A percentile compares a stretch with the other conserved stretches of the same genome.
phyloP scores from a whole-genome alignment of 2,329 filamentous ascomycete genomes.

The Biscogniauxia marginata region DNA sequence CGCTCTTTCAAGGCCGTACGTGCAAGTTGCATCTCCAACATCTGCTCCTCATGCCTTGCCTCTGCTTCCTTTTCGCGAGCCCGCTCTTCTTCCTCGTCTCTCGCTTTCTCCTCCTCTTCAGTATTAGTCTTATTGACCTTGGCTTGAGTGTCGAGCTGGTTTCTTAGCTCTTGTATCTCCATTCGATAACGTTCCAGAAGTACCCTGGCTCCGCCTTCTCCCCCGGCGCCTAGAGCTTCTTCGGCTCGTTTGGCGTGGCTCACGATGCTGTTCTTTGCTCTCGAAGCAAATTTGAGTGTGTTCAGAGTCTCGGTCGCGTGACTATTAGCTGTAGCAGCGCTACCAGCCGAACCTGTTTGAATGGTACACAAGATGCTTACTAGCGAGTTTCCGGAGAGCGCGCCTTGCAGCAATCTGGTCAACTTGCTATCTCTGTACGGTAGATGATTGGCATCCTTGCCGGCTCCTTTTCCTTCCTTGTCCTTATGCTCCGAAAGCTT shows the following conservation, averaged over 20 bases:
- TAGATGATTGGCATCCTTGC: slow-evolving; percentile 87
- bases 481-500: slow-evolving; percentile 88
- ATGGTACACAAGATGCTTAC: slow-evolving; percentile 98
- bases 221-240: slow-evolving; percentile 75
- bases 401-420: slow-evolving; percentile 86
- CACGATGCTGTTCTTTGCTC: slow-evolving; percentile 96
- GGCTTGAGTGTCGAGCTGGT: slow-evolving; percentile 79
- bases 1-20: slow-evolving; percentile 94
- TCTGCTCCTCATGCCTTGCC: slow-evolving; percentile 90
- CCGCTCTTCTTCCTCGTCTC: slow-evolving; percentile 69
- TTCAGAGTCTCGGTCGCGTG: slow-evolving; percentile 90
- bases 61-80: slow-evolving; percentile 76
- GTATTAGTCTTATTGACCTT: slow-evolving; percentile 64
- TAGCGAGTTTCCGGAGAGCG: slow-evolving; percentile 87
- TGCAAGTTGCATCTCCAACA: slow-evolving; percentile 97
- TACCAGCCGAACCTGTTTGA: slow-evolving; percentile 77
- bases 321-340: slow-evolving; percentile 65
- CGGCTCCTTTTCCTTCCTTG: slow-evolving; percentile 67
- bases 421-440: slow-evolving; percentile 98
- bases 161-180: slow-evolving; percentile 81
- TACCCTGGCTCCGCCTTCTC: slow-evolving; percentile 83
- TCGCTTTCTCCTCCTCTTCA: slow-evolving; percentile 61
- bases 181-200: slow-evolving; percentile 89
- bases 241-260: slow-evolving; percentile 95
- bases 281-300: slow-evolving; percentile 92